A percentile compares a stretch with the other conserved stretches of the same genome.
phyloP scores from a whole-genome alignment of 2,329 filamentous ascomycete genomes.

The Paecilomyces variotii region DNA sequence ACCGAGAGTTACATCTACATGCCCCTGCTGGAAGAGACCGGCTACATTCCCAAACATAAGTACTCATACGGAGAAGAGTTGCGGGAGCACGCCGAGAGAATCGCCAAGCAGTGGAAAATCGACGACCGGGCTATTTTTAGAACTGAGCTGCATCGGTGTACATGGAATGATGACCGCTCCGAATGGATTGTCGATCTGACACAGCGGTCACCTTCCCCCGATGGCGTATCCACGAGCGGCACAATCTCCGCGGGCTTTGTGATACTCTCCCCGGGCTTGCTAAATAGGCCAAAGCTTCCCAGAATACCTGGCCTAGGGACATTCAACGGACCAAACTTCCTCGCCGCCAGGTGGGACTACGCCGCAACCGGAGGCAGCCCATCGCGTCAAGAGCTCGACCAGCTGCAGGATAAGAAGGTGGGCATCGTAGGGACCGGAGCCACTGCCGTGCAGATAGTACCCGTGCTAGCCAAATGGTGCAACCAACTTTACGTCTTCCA shows the following conservation, averaged over 20 bases:
- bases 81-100: slow-evolving; percentile 37
- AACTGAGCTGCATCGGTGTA: slow-evolving; percentile 32
- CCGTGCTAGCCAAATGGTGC: no score
- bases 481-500: no score
- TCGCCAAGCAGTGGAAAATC: slow-evolving; percentile 40
- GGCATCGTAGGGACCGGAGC: slow-evolving; percentile 40
- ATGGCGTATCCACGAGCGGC: slow-evolving; percentile 7
- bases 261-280: slow-evolving; percentile 21
- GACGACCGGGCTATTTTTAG: slow-evolving; percentile 40
- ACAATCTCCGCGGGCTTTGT: slow-evolving; percentile 31
- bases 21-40: slow-evolving; percentile 53
- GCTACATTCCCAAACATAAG: slow-evolving; percentile 48
- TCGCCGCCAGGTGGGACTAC: slow-evolving; percentile 19
- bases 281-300: slow-evolving; percentile 14
- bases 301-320: slow-evolving; percentile 13
- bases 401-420: slow-evolving; percentile 34
- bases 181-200: slow-evolving; percentile 23
- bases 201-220: not conserved
- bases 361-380: slow-evolving; percentile 30
- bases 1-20: slow-evolving; percentile 54
- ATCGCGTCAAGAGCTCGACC: slow-evolving; percentile 39
- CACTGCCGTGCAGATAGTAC: slow-evolving; percentile 35
- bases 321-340: slow-evolving; percentile 16
- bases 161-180: slow-evolving; percentile 40
- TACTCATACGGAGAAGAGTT: slow-evolving; percentile 42